Evolutionary conservation across 768 basidiomycete genomes (phyloP), one percentile per base, ranked within the genome.

Genomic region (Cubamyces sp.): DNA sequence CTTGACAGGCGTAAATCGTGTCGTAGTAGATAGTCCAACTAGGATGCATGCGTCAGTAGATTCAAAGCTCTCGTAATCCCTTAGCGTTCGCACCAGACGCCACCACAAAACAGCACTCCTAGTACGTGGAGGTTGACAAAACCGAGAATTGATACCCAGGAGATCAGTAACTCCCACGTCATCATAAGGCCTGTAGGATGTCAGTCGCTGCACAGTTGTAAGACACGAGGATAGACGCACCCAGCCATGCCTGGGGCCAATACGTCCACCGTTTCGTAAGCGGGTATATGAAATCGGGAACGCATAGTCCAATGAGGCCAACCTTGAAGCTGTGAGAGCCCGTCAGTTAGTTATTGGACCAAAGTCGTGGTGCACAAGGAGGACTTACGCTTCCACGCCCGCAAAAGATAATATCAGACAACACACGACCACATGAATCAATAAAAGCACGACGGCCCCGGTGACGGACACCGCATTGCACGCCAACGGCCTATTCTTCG

Each of bases 1-100:
- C 90, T 76, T 91, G 84, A 71, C 87, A 90, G 11, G 87, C 90
- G 69, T 93, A 93, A 57, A 88, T 86, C 3, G 87, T 87, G 70
- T 90, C 82, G 68, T 81, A 82, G 49, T 78, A 74, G 60, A 83
- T 77, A 26, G 78, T 77, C 78, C 80, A 83, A 19, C 76, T 74
- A 45, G 11, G 46, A 34, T 34, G 34, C 9, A 6, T 30, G 34
- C 11, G 34, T 34, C 11, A 34, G 34, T 9, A 34, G 9, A 11
- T 34, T 11, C 1, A 8, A 34, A 1, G 11, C 34, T 11, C 34
- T 34, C 34, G 4, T 34, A 30, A 7, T 11, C 9, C 34, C 6
- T 9, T 34, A 34, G 4, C 34, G 34, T 34, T 30, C 69, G 9
- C 71, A 76, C 60, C 66, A 62, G 55, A 64, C 64, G 16, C 58